Evolutionary conservation across 164 flowering plant species (phyloP).

Genomic region (Nelumbo lutea): DNA sequence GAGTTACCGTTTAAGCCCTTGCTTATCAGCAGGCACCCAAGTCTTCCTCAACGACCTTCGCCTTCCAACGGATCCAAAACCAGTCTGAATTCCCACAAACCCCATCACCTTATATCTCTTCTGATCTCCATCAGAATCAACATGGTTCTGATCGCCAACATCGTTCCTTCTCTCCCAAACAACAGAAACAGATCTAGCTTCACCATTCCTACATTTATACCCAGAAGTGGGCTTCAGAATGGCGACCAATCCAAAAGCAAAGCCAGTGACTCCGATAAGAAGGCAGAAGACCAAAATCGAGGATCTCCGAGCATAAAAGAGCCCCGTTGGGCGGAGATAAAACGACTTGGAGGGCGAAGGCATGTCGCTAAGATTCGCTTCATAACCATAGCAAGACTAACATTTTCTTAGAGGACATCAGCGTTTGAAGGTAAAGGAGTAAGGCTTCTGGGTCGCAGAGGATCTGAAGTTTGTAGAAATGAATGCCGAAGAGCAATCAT

Average conservation of each 20-base stretch:
- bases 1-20: conserved; percentile 68
- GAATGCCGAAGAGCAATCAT: too few relatives aligned
- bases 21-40: conserved; percentile 87
- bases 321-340: conserved; percentile 42
- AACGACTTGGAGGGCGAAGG: conserved; percentile 64
- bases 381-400: too few relatives aligned
- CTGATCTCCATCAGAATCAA: conserved; percentile 14
- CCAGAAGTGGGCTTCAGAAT: conserved; percentile 19
- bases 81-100: conserved; percentile 94
- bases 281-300: conserved; percentile 32
- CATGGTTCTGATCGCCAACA: conserved; percentile 3
- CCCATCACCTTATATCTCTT: conserved; percentile 83
- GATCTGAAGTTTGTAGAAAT: too few relatives aligned
- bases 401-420: too few relatives aligned
- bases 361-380: too few relatives aligned
- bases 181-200: conserved; percentile 60
- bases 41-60: conserved; percentile 74
- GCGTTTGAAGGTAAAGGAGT: too few relatives aligned
- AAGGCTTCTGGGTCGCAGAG: too few relatives aligned
- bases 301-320: conserved; percentile 25
- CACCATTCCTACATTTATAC: conserved; percentile 24
- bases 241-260: conserved; percentile 40
- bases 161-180: conserved; percentile 44
- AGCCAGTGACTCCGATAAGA: conserved; percentile 48
- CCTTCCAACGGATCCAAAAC: conserved; percentile 76